phyloP scores from a whole-genome alignment of 2,329 filamentous ascomycete species.

The Fulvia fulva region DNA sequence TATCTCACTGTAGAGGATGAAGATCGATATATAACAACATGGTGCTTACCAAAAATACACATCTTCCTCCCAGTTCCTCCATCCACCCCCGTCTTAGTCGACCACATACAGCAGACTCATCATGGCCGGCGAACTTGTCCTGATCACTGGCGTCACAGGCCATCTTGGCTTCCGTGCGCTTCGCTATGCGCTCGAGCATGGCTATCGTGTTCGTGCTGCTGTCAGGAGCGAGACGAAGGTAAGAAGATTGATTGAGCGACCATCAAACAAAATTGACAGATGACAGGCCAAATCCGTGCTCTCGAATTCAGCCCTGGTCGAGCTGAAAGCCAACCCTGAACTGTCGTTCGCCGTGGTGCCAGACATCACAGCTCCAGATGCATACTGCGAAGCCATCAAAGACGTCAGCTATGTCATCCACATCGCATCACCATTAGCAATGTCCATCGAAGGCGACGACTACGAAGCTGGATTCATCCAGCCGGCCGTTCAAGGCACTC shows the following conservation, averaged over 20 bases:
- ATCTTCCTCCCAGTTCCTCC: too few relatives aligned
- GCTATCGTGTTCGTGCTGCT: constrained; percentile 38
- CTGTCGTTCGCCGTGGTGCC: constrained; percentile 12
- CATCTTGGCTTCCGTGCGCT: constrained; percentile 37
- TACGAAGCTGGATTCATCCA: constrained; percentile 9
- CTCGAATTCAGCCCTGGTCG: not conserved
- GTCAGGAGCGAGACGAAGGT: constrained; percentile 35
- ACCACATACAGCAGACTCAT: not conserved
- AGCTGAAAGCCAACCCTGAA: not conserved
- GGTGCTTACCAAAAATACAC: too few relatives aligned
- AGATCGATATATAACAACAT: too few relatives aligned
- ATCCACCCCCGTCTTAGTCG: too few relatives aligned
- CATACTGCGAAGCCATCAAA: constrained; percentile 1
- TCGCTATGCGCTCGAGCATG: constrained; percentile 30
- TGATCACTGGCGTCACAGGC: constrained; percentile 40
- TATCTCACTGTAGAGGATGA: too few relatives aligned
- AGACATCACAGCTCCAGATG: constrained; percentile 25
- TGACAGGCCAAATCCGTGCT: not conserved
- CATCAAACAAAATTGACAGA: constrained; percentile 8
- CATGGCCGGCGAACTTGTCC: constrained; percentile 24
- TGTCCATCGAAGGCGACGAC: not conserved
- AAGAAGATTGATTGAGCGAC: not conserved
- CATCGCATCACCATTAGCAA: constrained; percentile 2
- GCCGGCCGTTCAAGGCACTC: constrained; percentile 35
- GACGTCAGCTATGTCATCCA: constrained; percentile 8